phyloP scores from a whole-genome alignment of 2,329 filamentous ascomycete species.

The Sporothrix pseudoabietina region DNA sequence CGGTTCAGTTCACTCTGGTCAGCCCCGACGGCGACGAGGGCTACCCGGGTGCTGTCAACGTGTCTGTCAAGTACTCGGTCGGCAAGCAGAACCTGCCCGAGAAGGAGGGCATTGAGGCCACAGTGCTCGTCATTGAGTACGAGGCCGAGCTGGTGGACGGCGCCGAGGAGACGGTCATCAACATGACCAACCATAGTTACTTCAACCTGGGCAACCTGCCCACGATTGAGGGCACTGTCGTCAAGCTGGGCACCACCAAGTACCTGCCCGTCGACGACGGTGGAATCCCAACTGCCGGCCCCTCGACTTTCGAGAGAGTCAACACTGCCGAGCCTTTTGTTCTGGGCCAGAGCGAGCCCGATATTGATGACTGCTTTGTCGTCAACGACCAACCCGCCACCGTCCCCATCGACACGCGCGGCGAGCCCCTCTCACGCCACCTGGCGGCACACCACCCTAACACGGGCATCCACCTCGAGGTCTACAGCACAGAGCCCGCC shows the following conservation, averaged over 20 bases:
- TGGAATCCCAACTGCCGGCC: slow-evolving; percentile 70
- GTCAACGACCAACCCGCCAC: slow-evolving; percentile 63
- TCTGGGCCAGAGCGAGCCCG: slow-evolving; percentile 69
- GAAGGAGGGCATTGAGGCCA: slow-evolving; percentile 60
- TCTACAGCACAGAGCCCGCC: slow-evolving; percentile 87
- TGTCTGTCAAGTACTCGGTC: slow-evolving; percentile 75
- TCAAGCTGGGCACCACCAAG: slow-evolving; percentile 65
- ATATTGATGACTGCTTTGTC: slow-evolving; percentile 90
- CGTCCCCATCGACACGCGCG: slow-evolving; percentile 68
- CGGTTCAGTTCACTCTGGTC: slow-evolving; percentile 63
- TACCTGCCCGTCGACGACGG: slow-evolving; percentile 74
- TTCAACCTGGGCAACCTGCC: slow-evolving; percentile 63
- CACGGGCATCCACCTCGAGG: slow-evolving; percentile 78
- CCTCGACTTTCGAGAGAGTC: slow-evolving; percentile 66
- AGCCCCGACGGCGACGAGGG: slow-evolving; percentile 85
- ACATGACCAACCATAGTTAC: slow-evolving; percentile 85
- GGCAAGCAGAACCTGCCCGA: slow-evolving; percentile 63
- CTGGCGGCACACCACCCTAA: slow-evolving; percentile 72
- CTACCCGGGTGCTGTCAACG: slow-evolving; percentile 82
- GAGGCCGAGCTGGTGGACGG: slow-evolving; percentile 79
- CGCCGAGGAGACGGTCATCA: slow-evolving; percentile 86
- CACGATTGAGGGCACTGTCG: slow-evolving; percentile 59
- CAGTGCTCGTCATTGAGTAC: slow-evolving; percentile 82
- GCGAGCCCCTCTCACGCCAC: slow-evolving; percentile 63
- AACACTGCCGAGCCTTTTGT: slow-evolving; percentile 68